Evolutionary conservation across 495 filamentous ascomycete genomes (phyloP), one percentile per base, ranked within the genome.

Genomic region (Xylaria grammica): DNA sequence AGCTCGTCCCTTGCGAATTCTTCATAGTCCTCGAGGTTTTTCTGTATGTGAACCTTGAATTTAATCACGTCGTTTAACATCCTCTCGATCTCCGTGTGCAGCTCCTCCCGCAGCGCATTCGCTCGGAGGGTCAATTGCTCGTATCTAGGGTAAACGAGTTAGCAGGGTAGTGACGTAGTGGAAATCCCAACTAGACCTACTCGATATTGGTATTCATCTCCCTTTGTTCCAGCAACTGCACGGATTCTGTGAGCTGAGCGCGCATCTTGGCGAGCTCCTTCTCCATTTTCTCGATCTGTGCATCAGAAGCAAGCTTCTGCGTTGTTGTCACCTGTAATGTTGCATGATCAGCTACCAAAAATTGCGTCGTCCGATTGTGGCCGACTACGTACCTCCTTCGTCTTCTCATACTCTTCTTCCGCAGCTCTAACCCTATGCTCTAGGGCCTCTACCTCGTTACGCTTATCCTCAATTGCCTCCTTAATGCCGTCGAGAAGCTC

Each of bases 121-220:
- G 92, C 92, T 24, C 87, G 87, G 27, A 96, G 85, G 7, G 88
- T 94, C 10, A 98, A 77, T 72, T 97, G 94, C 73, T 97, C 94
- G 71, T 94, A 97, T 69, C 91, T 93, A 46, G 27, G 24, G 19
- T 11, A 55, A 3, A 53, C 13, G 0, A 54, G 49, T 54, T n/a
- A 45, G 49, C 19, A 38, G 27, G 46, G 5, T 22, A 4, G 15
- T 24, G 24, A 10, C n/a, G n/a, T n/a, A n/a, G 8, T 22, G 20
- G 5, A 24, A 15, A 52, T 11, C 20, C 20, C 10, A 53, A 30
- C 60, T 49, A 48, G 60, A 84, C 89, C 60, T 79, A 94, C 89
- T 97, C 94, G 69, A 98, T 93, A 66, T 94, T 94, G 44, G 91
- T 94, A 65, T 91, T 95, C 90, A 97, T 97, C 81, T 97, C 93